Base-by-base conservation (phyloP, 257 asterid species). In the Schizonepeta tenuifolia region DNA sequence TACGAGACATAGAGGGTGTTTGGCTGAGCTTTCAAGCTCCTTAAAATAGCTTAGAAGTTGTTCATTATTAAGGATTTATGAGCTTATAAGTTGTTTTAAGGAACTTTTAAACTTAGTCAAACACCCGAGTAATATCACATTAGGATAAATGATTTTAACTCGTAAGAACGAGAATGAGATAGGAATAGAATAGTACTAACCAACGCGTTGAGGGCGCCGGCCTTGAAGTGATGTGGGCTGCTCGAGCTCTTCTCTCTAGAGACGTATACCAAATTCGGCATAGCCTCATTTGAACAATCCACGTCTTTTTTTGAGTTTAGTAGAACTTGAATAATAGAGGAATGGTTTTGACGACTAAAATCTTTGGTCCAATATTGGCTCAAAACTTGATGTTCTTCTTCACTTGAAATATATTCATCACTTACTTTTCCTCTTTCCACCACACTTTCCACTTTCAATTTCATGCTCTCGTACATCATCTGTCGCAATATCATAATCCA, bases 151-250 rank as follows among this genome's bases (percentile, higher is more conserved):
- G 8, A 43, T 41, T 0, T 4, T 33, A 35, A 5, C 40, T 6
- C 40, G 40, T 35, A 35, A 6, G 3, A 44, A 5, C 35, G 12
- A 33, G 22, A 31, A 65, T 69, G 17, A 40, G 0, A 47, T 14
- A 15, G 40, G 40, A 65, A 41, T 14, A 1, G 15, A 49, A 17
- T 15, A 18, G 11, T 61, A 64, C 77, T 43, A 68, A 88, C 97
- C 73, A 92, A 73, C 46, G 89, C 65, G 75, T 92, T 92, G 65
- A 92, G 96, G 61, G 97, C 96, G 12, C 97, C 97, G 0, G 91
- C 96, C 82, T 92, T 89, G 58, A 88, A 92, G 67, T 89, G 79
- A 63, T 92, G 97, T 3, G 86, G 81, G 43, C 74, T 73, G 7
- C 67, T 9, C 20, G 24, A 80, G 69, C 81, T 78, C 74, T 92